These are phyloP conservation scores for Cryphonectria carpinicola DNA, from an alignment of 2,329 filamentous ascomycete species.

Conservation along the genomic window DNA sequence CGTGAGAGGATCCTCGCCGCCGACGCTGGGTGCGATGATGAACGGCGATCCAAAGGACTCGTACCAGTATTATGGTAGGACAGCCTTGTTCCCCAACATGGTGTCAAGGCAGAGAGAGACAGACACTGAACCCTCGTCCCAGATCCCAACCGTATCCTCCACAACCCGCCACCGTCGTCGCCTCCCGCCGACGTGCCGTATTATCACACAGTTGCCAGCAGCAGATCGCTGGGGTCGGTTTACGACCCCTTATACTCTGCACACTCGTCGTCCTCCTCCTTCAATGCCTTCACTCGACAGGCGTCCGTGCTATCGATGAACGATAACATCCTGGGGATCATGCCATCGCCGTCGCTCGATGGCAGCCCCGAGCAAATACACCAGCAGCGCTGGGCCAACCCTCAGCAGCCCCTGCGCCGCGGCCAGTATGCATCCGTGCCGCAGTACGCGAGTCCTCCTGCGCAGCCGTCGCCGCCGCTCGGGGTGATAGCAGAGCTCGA, in stretches of 20 bases:
- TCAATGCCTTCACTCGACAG: conserved; percentile 2
- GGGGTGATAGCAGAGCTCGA: conserved; percentile 23
- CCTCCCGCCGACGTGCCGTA: neutral
- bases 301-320: conserved; percentile 15
- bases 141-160: conserved; percentile 1
- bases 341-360: neutral
- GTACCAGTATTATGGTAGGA: conserved; percentile 7
- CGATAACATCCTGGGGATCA: neutral
- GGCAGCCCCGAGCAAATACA: conserved; percentile 4
- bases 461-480: neutral
- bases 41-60: neutral
- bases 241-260: conserved; percentile 15
- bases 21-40: conserved; percentile 1
- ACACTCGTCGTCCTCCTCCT: conserved; percentile 1
- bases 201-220: neutral
- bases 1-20: conserved; percentile 16
- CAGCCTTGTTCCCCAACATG: neutral
- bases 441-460: neutral
- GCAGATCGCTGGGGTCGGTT: neutral
- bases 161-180: conserved; percentile 3
- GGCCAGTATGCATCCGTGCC: neutral
- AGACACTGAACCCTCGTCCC: neutral
- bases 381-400: neutral
- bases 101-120: neutral
- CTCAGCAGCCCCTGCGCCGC: neutral